phyloP scores from a whole-genome alignment of 345 rosid genomes.

The Hibiscus tridactylites region DNA sequence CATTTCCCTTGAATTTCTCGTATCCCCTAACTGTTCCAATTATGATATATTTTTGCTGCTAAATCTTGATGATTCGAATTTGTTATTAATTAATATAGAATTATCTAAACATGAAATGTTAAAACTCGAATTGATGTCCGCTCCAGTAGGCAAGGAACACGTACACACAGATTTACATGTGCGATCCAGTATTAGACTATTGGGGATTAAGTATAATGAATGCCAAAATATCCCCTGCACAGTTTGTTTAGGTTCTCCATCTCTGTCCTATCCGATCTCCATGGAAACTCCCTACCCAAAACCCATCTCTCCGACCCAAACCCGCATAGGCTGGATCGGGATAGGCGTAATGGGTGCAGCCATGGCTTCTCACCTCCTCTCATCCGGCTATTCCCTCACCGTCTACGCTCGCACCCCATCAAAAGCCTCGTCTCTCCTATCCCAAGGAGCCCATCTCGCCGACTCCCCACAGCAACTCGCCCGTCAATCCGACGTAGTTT shows the following conservation, averaged over 20 bases:
- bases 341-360: slow-evolving; percentile 83
- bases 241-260: not conserved
- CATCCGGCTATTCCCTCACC: slow-evolving; percentile 56
- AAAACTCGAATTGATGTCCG: no score
- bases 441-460: slow-evolving; percentile 50
- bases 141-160: no score
- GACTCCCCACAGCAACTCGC: slow-evolving; percentile 43
- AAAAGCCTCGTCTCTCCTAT: slow-evolving; percentile 43
- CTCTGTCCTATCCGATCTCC: not conserved
- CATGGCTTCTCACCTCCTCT: slow-evolving; percentile 71
- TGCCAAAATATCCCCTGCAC: not conserved
- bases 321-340: slow-evolving; percentile 81
- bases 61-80: no score
- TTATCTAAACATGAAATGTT: no score
- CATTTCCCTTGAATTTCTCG: not conserved
- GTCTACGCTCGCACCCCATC: slow-evolving; percentile 61
- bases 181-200: not conserved
- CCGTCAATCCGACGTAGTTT: slow-evolving; percentile 42
- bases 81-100: no score
- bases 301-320: slow-evolving; percentile 37
- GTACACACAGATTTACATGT: not conserved
- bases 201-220: not conserved
- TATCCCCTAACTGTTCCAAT: no score
- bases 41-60: no score
- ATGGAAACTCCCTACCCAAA: slow-evolving; percentile 60